These are phyloP conservation scores for Fusarium sp. DNA, from an alignment of 2,329 filamentous ascomycete genomes.

Conservation along the genomic window DNA sequence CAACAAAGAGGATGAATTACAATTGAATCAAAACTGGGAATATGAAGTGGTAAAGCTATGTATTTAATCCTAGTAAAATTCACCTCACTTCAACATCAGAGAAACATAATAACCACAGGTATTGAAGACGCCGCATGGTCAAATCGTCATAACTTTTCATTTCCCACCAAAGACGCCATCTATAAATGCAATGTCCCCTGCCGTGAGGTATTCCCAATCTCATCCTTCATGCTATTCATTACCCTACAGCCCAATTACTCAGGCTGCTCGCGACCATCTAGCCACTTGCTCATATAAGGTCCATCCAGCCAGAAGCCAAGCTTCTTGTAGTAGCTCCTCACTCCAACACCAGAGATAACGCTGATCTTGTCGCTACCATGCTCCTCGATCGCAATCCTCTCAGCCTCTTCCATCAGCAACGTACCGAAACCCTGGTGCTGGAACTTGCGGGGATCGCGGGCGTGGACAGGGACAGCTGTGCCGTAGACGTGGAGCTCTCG, in stretches of 20 bases:
- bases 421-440: slow-evolving; percentile 99
- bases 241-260: slow-evolving; percentile 15
- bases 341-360: slow-evolving; percentile 97
- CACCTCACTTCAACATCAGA: too few relatives aligned
- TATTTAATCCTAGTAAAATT: too few relatives aligned
- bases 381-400: slow-evolving; percentile 92
- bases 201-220: slow-evolving; percentile 32
- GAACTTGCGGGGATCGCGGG: slow-evolving; percentile 93
- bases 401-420: slow-evolving; percentile 96
- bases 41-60: too few relatives aligned
- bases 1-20: too few relatives aligned
- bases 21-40: too few relatives aligned
- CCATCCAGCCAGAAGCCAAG: slow-evolving; percentile 95
- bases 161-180: slow-evolving; percentile 30
- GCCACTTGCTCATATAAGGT: slow-evolving; percentile 80
- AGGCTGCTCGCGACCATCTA: slow-evolving; percentile 57
- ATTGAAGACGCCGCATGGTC: neutral
- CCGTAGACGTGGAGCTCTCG: slow-evolving; percentile 97
- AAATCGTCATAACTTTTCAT: slow-evolving; percentile 25
- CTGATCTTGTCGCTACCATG: slow-evolving; percentile 95
- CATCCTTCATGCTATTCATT: slow-evolving; percentile 14
- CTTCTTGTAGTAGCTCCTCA: slow-evolving; percentile 93
- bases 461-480: slow-evolving; percentile 96
- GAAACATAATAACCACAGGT: neutral
- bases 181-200: slow-evolving; percentile 30